phyloP scores from a whole-genome alignment of 129 eudicot species.

The Escallonia herrerae region DNA sequence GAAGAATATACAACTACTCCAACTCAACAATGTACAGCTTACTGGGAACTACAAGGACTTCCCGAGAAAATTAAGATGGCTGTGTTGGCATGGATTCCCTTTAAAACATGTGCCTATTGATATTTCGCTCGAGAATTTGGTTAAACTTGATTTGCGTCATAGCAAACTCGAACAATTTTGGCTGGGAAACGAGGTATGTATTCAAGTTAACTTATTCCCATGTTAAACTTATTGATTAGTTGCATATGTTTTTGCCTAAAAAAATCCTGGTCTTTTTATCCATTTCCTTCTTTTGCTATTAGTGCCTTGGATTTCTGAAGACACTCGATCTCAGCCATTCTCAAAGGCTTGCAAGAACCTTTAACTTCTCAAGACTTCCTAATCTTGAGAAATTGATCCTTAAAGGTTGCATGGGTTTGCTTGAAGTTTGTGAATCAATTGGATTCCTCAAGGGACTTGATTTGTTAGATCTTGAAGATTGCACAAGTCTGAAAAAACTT shows the following conservation, averaged over 20 bases:
- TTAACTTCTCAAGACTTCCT: neutral
- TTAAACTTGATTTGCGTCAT: constrained; percentile 6
- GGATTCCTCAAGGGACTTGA: neutral
- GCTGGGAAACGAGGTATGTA: neutral
- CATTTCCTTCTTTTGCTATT: neutral
- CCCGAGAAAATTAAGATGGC: constrained; percentile 4
- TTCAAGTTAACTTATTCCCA: neutral
- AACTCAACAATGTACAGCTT: constrained; percentile 1
- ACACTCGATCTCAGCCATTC: constrained; percentile 1
- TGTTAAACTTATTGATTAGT: neutral
- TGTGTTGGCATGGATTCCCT: constrained; percentile 10
- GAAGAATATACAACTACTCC: constrained; percentile 5
- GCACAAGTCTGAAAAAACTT: neutral
- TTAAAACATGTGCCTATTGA: neutral
- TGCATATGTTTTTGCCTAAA: neutral
- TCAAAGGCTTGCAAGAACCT: neutral
- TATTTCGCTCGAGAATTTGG: constrained; percentile 6
- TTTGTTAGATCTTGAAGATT: neutral
- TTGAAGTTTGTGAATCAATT: neutral
- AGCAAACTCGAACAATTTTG: neutral
- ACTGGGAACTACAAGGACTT: constrained; percentile 4
- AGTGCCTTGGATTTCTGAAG: neutral
- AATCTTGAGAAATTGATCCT: neutral
- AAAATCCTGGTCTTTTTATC: no score
- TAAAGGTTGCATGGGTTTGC: neutral